Base-by-base conservation (phyloP, 2,329 filamentous ascomycete species). In the Phyllosticta citribraziliensis region DNA sequence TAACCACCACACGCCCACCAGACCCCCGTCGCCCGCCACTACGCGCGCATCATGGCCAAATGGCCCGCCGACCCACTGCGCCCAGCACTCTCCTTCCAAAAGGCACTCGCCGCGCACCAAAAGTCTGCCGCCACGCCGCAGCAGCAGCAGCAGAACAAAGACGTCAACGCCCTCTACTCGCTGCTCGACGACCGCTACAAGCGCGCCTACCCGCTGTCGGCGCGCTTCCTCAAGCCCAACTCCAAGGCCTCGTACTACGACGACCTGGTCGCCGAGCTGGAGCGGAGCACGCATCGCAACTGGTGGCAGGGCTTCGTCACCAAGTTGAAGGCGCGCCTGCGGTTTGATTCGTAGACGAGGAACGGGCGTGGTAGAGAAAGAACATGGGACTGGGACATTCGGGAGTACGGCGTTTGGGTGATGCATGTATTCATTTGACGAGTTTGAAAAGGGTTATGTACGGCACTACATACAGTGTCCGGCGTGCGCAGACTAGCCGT, bases 151-250 rank as follows among this genome's bases (percentile, higher is more conserved):
- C 79, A 82, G 63, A 67, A 75, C 33, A 70, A 70, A 33, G 76
- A 82, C 66, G 71, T 84, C 59, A 85, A 85, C 66, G 83, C 82
- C 4, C 77, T 86, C 1, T 84, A 82, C 64, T 78, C 81, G 2
- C 72, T 87, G n/a, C 73, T 87, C 2, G 82, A 85, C 65, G 78
- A 86, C 67, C 73, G 81, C 56, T 85, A 84, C 66, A 74, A 71
- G 55, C 80, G 78, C 62, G 70, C 69, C n/a, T 73, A 72, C 61
- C 64, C 69, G 0, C 57, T 71, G 5, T 67, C 69, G 8, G 65
- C 66, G 1, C 65, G 47, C 5, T 66, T 73, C 12, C 63, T 74
- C 33, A 69, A 67, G 64, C 73, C 73, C 1, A 63, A 57, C n/a
- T 68, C 67, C 54, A 71, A 71, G 35, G 72, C 72, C 2, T 66